Evolutionary conservation across 129 eudicot genomes (phyloP), one percentile per base, ranked within the genome.

Genomic region (Solidago caesia): DNA sequence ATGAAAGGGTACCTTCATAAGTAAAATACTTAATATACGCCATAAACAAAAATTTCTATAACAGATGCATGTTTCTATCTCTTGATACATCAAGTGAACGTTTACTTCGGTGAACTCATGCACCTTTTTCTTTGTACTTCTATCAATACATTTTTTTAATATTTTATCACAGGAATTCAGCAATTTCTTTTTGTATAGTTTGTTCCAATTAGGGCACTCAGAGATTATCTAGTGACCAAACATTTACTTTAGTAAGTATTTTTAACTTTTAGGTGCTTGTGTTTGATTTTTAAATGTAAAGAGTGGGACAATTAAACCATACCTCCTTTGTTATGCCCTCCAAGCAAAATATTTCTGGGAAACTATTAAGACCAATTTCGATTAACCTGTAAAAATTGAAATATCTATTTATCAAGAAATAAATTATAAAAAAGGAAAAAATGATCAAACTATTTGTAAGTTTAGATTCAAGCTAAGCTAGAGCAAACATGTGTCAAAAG

Each of bases 261-360:
- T 33, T 33, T 33, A 33, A 33, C 10, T 13, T 52, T 45, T 59
- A 15, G 3, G 3, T 7, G 7, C 42, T 44, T 46, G 67, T 46
- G 8, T 44, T 44, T 73, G 29, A 25, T 60, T 26, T 55, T 33
- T 42, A 39, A 52, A 12, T 21, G 53, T 56, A 21, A 42, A 21
- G 29, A 41, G 41, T 67, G 58, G 44, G 7, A 61, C 76, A 73
- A 13, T 78, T 51, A 57, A 8, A 58, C 25, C 76, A 69, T 86
- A 92, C 97, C 97, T 92, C 85, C 71, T 86, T 84, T 16, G 92
- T 86, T 82, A 87, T 82, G 75, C 97, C 96, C 55, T 85, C 90
- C 73, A 64, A 81, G 77, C 77, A 70, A 75, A 92, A 92, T 84
- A 89, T 58, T 82, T 85, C 91, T n/a, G 97, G 97, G 70, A 89